Evolutionary conservation across 2,329 filamentous ascomycete genomes (phyloP), one percentile per base, ranked within the genome.

Genomic region (Pyricularia grisea): DNA sequence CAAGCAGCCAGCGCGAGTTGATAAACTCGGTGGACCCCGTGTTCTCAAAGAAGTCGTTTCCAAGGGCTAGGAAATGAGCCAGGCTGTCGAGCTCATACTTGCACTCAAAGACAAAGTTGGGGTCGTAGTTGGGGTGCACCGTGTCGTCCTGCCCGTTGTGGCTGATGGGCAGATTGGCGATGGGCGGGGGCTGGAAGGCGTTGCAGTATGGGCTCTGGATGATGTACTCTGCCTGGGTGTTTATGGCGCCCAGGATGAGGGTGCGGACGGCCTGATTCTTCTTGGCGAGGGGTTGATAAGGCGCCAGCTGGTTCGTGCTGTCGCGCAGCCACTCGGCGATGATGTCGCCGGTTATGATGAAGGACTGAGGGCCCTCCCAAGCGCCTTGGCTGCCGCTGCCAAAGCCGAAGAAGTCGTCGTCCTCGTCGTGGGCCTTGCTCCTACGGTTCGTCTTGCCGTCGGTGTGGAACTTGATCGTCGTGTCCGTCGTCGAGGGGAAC

Each of bases 81-180:
- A 99, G 84, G 10, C 94, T 97, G 80, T 99, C 95, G 27, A 99
- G 88, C 81, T 99, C 95, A 79, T 98, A 99, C 80, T 99, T 99
- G 87, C 95, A 99, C 79, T 99, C 95, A 73, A 97, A 99, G 3
- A 99, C 95, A 66, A 89, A 87, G 0, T 84, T 87, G 0, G 90
- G 90, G 75, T 98, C 93, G 76, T 97, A 98, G 0, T 84, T 83
- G 0, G 95, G 95, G 74, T 97, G 93, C 0, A 99, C 95, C 10
- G 77, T 79, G 75, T 99, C 95, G 25, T 90, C 86, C 77, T 97
- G 92, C 3, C 92, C 92, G 75, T 94, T 97, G 74, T 87, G 85
- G 20, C 89, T 90, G 6, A 90, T 82, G 3, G 84, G 80, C n/a
- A 27, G 27, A 0, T 98, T 83, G 72, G 92, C 94, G 7, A 93